Conservation (phyloP, 805 yeast genomes). For the Saturnispora quitensis region DNA sequence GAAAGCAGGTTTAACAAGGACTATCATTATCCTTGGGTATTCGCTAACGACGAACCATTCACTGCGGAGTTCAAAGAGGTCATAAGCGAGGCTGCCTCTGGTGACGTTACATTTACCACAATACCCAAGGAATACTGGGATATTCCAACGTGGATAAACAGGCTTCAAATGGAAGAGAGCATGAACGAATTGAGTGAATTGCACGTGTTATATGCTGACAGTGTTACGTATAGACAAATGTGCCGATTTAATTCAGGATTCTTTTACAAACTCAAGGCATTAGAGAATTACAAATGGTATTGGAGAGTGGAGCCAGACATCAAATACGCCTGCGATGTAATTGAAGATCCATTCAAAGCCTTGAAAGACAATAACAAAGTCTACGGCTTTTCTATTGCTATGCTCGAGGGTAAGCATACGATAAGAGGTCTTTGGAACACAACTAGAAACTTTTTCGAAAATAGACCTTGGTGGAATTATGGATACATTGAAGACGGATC, state of each 20-base stretch:
- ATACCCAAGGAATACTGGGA: constrained; percentile 41
- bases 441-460: constrained; percentile 33
- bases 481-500: constrained; percentile 12
- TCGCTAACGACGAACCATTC: constrained; percentile 40
- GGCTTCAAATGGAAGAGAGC: constrained; percentile 23
- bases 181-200: constrained; percentile 22
- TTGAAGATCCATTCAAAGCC: constrained; percentile 37
- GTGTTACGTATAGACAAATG: constrained; percentile 65
- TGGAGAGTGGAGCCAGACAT: constrained; percentile 53
- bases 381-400: constrained; percentile 43
- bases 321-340: constrained; percentile 41
- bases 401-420: constrained; percentile 39
- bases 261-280: constrained; percentile 39
- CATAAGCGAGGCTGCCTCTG: constrained; percentile 30
- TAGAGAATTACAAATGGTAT: constrained; percentile 41
- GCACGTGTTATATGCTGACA: constrained; percentile 46
- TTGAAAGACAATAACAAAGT: constrained; percentile 39
- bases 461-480: constrained; percentile 10
- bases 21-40: constrained; percentile 35
- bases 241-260: constrained; percentile 42
- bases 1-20: constrained; percentile 32
- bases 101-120: constrained; percentile 32
- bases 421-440: constrained; percentile 42
- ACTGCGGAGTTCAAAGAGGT: constrained; percentile 29
- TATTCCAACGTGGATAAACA: constrained; percentile 36